A percentile compares a stretch with the other conserved stretches of the same genome.
These are phyloP conservation scores for Trichocladium uniseriatum DNA, from an alignment of 495 filamentous ascomycete genomes.

Conservation along the genomic window DNA sequence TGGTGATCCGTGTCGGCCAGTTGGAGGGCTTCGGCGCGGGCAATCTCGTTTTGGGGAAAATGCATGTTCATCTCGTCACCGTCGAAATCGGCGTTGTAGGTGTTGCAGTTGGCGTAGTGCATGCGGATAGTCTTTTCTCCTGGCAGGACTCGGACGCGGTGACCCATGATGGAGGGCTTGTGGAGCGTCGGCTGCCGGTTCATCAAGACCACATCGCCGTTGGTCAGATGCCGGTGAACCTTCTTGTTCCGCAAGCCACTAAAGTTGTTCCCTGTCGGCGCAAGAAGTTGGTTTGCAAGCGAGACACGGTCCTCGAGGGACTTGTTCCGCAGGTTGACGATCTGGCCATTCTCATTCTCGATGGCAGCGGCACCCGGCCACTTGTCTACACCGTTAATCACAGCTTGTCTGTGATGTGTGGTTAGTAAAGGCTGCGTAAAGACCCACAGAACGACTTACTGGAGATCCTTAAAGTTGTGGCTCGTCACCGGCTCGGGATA, in stretches of 20 bases:
- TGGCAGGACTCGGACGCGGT: conserved; percentile 82
- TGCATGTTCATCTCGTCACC: conserved; percentile 99
- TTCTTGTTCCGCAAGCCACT: conserved; percentile 85
- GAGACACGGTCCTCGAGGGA: conserved; percentile 74
- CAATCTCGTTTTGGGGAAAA: conserved; percentile 95
- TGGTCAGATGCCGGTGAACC: conserved; percentile 89
- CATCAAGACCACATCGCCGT: conserved; percentile 96
- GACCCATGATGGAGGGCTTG: conserved; percentile 99
- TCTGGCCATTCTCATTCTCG: conserved; percentile 89
- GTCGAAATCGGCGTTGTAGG: conserved; percentile 99
- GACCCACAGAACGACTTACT: too few relatives aligned
- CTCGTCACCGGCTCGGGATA: conserved; percentile 96
- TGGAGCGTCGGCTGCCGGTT: conserved; percentile 99
- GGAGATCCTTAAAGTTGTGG: conserved; percentile 91
- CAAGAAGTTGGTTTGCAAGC: conserved; percentile 83
- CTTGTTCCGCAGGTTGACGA: conserved; percentile 80
- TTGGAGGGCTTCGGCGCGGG: conserved; percentile 78
- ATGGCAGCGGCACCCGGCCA: conserved; percentile 93
- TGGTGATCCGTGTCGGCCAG: conserved; percentile 96
- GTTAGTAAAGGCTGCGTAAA: too few relatives aligned
- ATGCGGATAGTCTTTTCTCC: conserved; percentile 96
- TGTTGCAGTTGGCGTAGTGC: conserved; percentile 99
- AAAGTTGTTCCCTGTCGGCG: conserved; percentile 67
- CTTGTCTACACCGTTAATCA: conserved; percentile 81
- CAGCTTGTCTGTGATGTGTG: too few relatives aligned